Evolutionary conservation across 495 filamentous ascomycete genomes (phyloP).

Genomic region (Aspergillus indologenus): DNA sequence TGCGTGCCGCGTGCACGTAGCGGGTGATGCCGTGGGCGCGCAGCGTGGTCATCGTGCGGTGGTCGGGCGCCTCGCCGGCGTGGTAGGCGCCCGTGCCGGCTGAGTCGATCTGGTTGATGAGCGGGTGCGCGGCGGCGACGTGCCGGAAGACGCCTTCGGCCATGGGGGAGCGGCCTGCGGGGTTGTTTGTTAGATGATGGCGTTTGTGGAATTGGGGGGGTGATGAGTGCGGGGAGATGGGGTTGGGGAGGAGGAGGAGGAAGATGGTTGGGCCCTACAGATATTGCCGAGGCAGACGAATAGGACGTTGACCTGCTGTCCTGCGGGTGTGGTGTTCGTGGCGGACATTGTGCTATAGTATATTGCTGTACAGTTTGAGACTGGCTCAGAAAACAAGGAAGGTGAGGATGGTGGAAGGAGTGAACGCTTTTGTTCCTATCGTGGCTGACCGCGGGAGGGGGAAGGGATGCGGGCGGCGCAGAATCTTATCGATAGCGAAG

Average conservation of each 20-base stretch:
- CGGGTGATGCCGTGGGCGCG: conserved; percentile 66
- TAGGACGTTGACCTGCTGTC: conserved; percentile 65
- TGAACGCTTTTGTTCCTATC: neutral
- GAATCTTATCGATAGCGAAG: conserved; percentile 14
- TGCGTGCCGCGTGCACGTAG: conserved; percentile 75
- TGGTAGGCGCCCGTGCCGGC: conserved; percentile 90
- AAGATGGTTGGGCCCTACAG: conserved; percentile 51
- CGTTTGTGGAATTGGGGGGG: neutral
- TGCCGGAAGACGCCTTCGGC: conserved; percentile 87
- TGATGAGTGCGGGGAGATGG: neutral
- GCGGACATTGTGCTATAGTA: conserved; percentile 17
- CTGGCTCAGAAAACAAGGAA: neutral
- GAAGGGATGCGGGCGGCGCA: neutral
- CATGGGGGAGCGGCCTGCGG: conserved; percentile 74
- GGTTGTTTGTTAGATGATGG: conserved; percentile 7
- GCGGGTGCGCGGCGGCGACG: conserved; percentile 55
- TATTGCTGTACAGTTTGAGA: neutral
- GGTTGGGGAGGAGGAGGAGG: no score
- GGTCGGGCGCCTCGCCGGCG: conserved; percentile 66
- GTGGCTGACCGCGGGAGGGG: neutral
- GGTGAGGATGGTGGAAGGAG: neutral
- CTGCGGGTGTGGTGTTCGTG: conserved; percentile 16
- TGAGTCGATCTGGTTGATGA: conserved; percentile 74
- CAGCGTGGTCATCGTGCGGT: conserved; percentile 80
- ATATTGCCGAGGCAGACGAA: conserved; percentile 98